Base-by-base conservation (phyloP, 2,329 filamentous ascomycete species). In the Rosellinia necatrix region DNA sequence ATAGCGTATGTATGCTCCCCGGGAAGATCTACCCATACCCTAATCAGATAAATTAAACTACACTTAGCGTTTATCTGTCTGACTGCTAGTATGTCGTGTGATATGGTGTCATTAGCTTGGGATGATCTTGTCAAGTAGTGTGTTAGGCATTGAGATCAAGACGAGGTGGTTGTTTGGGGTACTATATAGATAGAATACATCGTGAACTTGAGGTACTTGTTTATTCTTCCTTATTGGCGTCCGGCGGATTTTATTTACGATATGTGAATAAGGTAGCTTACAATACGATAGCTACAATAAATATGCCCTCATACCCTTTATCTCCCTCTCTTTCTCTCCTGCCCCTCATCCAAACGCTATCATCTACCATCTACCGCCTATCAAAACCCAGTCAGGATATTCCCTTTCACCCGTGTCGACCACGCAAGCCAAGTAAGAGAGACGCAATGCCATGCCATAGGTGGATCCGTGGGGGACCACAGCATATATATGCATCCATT, bases 391-490 rank as follows among this genome's bases (percentile, higher is more conserved):
- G 22, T 17, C 25, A 9, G n/a, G 12, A 34, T 24, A 17, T 34
- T 17, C 58, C 54, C 54, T 50, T 55, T 57, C 50, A 43, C 21
- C 58, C 58, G 52, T 46, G 29, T 29, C 41, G 38, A 54, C 57
- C 47, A 56, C 47, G 50, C 57, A 62, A 54, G 60, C 55, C 42
- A 48, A 49, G 51, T 44, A 32, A 29, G 38, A 35, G 52, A 46
- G 32, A 58, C 37, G 58, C 58, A 60, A 55, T 57, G 46, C 50
- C 50, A 46, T 55, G 52, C 46, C 58, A 56, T 62, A 58, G 61
- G 62, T 66, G 66, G 65, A 64, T 60, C 58, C 63, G 62, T 67
- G 66, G 66, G 65, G 66, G 66, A 60, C 64, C 63, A 63, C 61
- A 60, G 57, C 64, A 63, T 63, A 60, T 60, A 62, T 56, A 59